A percentile compares a stretch with the other conserved stretches of the same genome.
Conservation (phyloP, 768 basidiomycete genomes). For the Cystofilobasidium capitatum region DNA sequence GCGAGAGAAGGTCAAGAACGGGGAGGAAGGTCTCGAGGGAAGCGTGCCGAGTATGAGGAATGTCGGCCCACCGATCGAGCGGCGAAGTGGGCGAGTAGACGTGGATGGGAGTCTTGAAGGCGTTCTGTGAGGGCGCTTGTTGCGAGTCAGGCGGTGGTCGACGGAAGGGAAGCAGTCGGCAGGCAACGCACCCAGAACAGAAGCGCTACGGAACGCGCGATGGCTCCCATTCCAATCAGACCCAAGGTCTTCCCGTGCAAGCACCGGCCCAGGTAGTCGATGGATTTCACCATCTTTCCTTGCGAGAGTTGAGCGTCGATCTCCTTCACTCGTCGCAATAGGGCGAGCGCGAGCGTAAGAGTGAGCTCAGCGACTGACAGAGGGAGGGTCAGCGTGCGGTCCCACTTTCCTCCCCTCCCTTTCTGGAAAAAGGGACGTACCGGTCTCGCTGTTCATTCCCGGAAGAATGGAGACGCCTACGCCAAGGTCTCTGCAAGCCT, state of each 20-base stretch:
- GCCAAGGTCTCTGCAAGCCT: background rate
- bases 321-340: conserved; percentile 9
- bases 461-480: background rate
- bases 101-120: conserved; percentile 43
- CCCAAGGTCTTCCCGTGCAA: conserved; percentile 16
- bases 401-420: too few relatives aligned
- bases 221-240: conserved; percentile 25
- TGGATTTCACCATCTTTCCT: background rate
- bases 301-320: background rate
- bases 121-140: background rate
- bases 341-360: conserved; percentile 9
- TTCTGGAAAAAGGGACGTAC: too few relatives aligned
- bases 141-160: too few relatives aligned
- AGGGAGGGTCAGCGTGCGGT: too few relatives aligned
- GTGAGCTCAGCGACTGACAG: conserved; percentile 25
- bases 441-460: background rate
- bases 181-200: conserved; percentile 22
- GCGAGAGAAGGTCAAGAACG: conserved; percentile 52
- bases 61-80: background rate
- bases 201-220: conserved; percentile 12
- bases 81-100: conserved; percentile 42
- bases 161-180: too few relatives aligned
- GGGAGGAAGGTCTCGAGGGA: conserved; percentile 51
- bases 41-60: conserved; percentile 54
- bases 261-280: background rate